Conservation (phyloP, 805 yeast genomes). For the Candida patagonica region DNA sequence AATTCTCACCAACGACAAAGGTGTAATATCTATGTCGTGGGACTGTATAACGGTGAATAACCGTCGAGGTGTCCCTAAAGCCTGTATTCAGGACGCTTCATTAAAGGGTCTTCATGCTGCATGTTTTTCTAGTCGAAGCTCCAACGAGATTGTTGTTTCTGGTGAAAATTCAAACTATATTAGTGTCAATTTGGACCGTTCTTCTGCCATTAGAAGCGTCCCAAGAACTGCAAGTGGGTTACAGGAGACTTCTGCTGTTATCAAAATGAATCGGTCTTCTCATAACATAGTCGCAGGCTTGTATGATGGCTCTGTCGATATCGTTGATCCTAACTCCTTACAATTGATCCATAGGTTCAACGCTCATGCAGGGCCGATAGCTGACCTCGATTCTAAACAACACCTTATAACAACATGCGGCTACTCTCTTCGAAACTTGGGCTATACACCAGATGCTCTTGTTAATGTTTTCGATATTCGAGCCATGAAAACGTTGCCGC, state of each 20-base stretch:
- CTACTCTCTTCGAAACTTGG: constrained; percentile 49
- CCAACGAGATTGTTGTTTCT: constrained; percentile 27
- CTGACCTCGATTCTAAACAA: constrained; percentile 31
- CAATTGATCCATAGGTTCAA: constrained; percentile 23
- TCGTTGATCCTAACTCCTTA: constrained; percentile 29
- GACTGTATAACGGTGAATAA: constrained; percentile 44
- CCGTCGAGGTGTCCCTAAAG: constrained; percentile 45
- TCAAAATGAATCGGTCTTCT: constrained; percentile 7
- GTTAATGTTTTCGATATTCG: constrained; percentile 76
- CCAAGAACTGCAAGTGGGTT: constrained; percentile 10
- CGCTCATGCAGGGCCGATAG: constrained; percentile 31
- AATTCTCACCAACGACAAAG: constrained; percentile 45
- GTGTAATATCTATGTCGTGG: constrained; percentile 48
- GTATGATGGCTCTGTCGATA: constrained; percentile 27
- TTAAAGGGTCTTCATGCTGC: constrained; percentile 20
- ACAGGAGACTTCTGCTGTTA: not conserved
- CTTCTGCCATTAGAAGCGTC: constrained; percentile 23
- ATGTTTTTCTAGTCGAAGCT: constrained; percentile 22
- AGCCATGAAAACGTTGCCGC: constrained; percentile 59
- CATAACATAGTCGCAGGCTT: constrained; percentile 27
- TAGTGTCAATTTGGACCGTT: constrained; percentile 29
- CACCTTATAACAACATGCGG: constrained; percentile 62
- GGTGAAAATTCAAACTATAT: constrained; percentile 25
- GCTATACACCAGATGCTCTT: constrained; percentile 62
- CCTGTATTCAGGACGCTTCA: constrained; percentile 23